phyloP scores from a whole-genome alignment of 192 early-diverging fungal genomes.

The Podila verticillata region DNA sequence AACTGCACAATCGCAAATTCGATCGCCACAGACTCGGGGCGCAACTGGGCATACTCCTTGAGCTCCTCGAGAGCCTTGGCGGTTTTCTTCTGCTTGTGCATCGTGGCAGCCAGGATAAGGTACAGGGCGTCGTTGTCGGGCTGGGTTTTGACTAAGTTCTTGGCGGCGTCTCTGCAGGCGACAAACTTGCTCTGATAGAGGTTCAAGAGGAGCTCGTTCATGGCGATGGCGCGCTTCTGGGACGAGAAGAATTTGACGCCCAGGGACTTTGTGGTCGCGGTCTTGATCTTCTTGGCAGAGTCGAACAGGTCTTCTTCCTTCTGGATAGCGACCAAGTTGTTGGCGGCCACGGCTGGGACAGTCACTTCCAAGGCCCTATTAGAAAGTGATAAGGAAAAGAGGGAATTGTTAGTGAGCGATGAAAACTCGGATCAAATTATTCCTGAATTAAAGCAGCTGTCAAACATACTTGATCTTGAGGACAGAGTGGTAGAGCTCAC shows the following conservation, averaged over 20 bases:
- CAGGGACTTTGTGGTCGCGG: conserved; percentile 62
- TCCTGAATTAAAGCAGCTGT: too few species aligned
- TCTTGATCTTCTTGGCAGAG: conserved; percentile 61
- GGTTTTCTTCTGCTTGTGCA: conserved; percentile 64
- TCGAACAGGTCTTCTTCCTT: conserved; percentile 69
- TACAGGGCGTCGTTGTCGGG: conserved; percentile 68
- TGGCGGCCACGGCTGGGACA: conserved; percentile 71
- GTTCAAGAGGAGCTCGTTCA: conserved; percentile 70
- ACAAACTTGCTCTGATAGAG: conserved; percentile 66
- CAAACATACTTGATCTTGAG: conserved; percentile 62
- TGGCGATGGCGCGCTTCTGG: conserved; percentile 68
- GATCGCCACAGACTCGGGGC: conserved; percentile 61
- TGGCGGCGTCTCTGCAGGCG: conserved; percentile 61
- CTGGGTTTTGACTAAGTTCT: conserved; percentile 63
- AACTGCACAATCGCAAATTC: conserved; percentile 73
- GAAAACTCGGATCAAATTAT: not conserved
- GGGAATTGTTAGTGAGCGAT: not conserved
- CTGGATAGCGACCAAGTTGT: conserved; percentile 70
- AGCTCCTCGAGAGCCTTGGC: conserved; percentile 67
- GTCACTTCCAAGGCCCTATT: conserved; percentile 62
- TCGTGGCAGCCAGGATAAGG: conserved; percentile 66
- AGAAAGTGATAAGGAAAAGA: not conserved
- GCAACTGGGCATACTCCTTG: conserved; percentile 45
- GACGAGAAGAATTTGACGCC: conserved; percentile 66
- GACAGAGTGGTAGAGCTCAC: conserved; percentile 66